Evolutionary conservation across 2,329 filamentous ascomycete genomes (phyloP).

Genomic region (Aureobasidium pullulans): DNA sequence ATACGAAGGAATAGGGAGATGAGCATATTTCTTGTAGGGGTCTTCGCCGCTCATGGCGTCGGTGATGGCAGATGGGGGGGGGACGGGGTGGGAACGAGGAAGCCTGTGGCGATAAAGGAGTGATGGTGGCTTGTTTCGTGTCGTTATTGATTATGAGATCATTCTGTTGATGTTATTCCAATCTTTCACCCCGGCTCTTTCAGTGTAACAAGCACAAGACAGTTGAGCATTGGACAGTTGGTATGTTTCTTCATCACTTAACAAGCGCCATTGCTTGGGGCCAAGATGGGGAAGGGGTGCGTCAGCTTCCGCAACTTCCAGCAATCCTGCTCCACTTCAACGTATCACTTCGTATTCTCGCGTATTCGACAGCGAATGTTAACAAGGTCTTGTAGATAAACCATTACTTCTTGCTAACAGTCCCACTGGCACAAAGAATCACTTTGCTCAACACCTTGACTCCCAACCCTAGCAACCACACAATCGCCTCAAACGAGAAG

Average conservation of each 20-base stretch:
- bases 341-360: not conserved
- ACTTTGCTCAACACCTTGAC: constrained; percentile 36
- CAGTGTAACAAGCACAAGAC: not conserved
- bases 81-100: not conserved
- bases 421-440: constrained; percentile 31
- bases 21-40: constrained; percentile 18
- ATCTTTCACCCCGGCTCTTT: not conserved
- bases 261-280: constrained; percentile 1
- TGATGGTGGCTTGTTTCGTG: not conserved
- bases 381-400: not conserved
- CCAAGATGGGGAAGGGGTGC: constrained; percentile 11
- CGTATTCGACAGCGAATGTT: not conserved
- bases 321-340: constrained; percentile 2
- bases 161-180: not conserved
- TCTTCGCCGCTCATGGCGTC: constrained; percentile 12
- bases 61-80: not conserved
- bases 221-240: not conserved
- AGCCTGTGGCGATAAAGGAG: not conserved
- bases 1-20: constrained; percentile 71
- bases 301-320: constrained; percentile 1
- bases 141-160: constrained; percentile 17
- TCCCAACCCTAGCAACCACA: constrained; percentile 34
- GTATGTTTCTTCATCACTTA: not conserved
- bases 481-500: constrained; percentile 35
- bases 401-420: constrained; percentile 25